A percentile compares a stretch with the other conserved stretches of the same genome.
Evolutionary conservation across 1,284 basidiomycete species (phyloP).

Genomic region (Leccinum griseonigrum): DNA sequence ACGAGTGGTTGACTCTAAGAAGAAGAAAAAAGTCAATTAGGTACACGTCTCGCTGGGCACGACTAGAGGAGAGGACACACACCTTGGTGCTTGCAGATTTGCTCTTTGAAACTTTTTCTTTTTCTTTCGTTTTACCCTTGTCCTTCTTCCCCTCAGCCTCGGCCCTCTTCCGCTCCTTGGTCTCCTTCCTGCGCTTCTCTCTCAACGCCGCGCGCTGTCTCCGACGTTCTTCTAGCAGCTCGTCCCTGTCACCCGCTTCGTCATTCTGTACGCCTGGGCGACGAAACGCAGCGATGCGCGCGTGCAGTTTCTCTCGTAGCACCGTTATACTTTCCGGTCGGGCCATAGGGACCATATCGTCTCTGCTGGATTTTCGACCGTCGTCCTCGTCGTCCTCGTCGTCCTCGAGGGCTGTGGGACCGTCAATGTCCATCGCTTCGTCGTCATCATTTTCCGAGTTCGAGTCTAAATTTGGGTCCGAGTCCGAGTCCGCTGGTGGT

Average conservation of each 20-base stretch:
- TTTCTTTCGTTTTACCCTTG: constrained; percentile 40
- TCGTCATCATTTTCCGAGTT: not conserved
- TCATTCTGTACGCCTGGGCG: constrained; percentile 39
- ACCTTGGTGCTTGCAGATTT: constrained; percentile 49
- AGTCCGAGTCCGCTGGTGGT: not conserved
- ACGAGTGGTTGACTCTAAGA: constrained; percentile 73
- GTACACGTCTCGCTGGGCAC: not conserved
- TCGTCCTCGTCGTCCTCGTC: too few species aligned
- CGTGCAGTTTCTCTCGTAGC: constrained; percentile 78
- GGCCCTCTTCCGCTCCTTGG: constrained; percentile 73
- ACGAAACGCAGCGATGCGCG: constrained; percentile 72
- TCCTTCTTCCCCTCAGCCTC: constrained; percentile 49
- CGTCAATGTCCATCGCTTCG: constrained; percentile 21
- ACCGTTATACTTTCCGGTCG: constrained; percentile 62
- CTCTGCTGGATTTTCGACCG: constrained; percentile 10
- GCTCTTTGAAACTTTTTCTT: constrained; percentile 32
- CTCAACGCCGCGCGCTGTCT: constrained; percentile 76
- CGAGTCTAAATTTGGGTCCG: too few species aligned
- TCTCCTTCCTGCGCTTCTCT: constrained; percentile 80
- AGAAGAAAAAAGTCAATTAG: constrained; percentile 1
- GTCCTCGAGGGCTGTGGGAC: constrained; percentile 31
- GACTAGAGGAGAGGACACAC: constrained; percentile 7
- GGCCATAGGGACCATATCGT: constrained; percentile 63
- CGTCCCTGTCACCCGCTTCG: constrained; percentile 68
- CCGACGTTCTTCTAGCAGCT: constrained; percentile 77